Evolutionary conservation across 345 rosid genomes (phyloP).

Genomic region (Syzygium oleosum): DNA sequence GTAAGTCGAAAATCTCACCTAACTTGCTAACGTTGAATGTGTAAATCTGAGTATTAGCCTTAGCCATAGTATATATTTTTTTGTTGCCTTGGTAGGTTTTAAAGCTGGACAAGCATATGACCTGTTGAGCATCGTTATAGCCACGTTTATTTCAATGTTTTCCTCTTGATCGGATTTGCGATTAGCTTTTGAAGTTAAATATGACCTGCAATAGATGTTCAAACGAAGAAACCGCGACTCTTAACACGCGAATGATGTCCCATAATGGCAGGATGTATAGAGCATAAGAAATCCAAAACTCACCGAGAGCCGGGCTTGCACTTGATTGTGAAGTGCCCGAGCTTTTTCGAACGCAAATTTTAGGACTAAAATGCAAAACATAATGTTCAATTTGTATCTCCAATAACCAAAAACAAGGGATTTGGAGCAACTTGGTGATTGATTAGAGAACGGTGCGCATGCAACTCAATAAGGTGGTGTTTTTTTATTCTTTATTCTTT

Average conservation of each 20-base stretch:
- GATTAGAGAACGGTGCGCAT: neutral
- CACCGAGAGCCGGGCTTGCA: neutral
- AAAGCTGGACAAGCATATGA: neutral
- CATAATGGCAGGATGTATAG: neutral
- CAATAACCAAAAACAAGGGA: neutral
- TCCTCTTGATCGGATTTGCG: neutral
- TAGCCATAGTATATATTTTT: too few species aligned
- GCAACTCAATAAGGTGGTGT: neutral
- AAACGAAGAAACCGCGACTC: neutral
- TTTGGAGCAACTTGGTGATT: neutral
- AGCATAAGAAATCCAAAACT: neutral
- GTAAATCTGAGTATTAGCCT: neutral
- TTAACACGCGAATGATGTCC: neutral
- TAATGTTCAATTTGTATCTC: neutral
- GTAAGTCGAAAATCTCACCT: neutral
- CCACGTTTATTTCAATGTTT: neutral
- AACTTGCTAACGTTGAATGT: too few species aligned
- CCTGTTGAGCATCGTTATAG: neutral
- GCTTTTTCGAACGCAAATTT: too few species aligned
- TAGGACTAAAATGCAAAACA: neutral
- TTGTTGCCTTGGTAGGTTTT: neutral
- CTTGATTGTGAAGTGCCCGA: neutral
- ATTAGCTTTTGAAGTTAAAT: neutral
- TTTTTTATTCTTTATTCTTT: too few species aligned
- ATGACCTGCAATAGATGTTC: rapidly evolving